These are phyloP conservation scores for Smithsoniella earleae DNA, from an alignment of 163 green algal species.

Conservation along the genomic window DNA sequence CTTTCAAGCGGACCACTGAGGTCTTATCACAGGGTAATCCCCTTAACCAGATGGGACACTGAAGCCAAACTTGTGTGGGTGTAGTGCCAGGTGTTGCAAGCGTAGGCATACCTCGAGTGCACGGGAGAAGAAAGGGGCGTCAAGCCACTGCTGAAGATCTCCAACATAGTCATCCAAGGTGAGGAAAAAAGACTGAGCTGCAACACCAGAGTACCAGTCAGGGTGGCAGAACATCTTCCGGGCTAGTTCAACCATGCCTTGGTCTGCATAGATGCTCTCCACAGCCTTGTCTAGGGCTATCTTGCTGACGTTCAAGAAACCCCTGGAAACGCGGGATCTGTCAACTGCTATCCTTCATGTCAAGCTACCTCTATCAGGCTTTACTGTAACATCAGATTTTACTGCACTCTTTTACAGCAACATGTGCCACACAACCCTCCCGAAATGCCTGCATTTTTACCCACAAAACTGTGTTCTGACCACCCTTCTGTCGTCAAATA, in stretches of 20 bases:
- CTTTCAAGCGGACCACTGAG: no score
- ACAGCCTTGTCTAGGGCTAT: slow-evolving; percentile 19
- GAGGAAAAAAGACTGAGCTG: background rate
- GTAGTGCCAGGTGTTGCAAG: no score
- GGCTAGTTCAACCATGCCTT: background rate
- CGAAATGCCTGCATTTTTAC: no score
- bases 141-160: slow-evolving; percentile 17
- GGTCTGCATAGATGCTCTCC: slow-evolving; percentile 18
- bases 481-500: no score
- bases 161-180: slow-evolving; percentile 24
- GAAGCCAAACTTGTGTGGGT: no score
- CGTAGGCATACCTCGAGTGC: slow-evolving; percentile 9
- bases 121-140: slow-evolving; percentile 17
- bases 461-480: no score
- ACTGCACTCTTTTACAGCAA: background rate
- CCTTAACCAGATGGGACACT: no score
- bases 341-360: no score
- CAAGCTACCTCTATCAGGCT: no score
- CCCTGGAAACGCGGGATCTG: no score
- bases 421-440: background rate
- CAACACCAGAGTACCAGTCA: slow-evolving; percentile 13
- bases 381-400: no score
- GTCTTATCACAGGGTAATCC: no score
- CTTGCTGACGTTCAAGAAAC: slow-evolving; percentile 29
- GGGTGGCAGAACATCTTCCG: background rate